phyloP scores from a whole-genome alignment of 345 rosid genomes.

The Pistacia atlantica region DNA sequence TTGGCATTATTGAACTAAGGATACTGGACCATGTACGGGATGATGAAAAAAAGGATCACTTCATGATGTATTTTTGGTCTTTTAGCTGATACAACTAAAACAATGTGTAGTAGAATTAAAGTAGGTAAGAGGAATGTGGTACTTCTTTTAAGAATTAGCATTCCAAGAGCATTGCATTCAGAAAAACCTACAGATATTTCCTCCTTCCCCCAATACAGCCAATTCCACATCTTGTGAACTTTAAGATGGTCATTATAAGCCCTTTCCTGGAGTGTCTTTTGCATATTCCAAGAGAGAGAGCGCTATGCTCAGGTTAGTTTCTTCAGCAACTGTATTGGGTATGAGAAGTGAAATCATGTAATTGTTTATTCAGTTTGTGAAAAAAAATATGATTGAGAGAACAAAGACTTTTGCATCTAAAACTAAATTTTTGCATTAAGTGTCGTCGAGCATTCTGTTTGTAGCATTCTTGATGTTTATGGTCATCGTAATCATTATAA shows the following conservation, averaged over 20 bases:
- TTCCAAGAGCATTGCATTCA: not conserved
- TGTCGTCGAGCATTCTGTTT: not conserved
- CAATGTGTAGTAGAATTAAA: not conserved
- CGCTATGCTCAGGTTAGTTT: no score
- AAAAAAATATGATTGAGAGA: no score
- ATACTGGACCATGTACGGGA: not conserved
- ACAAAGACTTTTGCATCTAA: not conserved
- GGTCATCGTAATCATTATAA: not conserved
- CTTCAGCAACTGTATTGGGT: no score
- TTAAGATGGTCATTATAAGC: not conserved
- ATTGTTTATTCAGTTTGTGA: not conserved
- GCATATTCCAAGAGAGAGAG: not conserved
- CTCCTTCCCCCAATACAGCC: not conserved
- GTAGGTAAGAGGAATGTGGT: not conserved
- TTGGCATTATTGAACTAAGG: not conserved
- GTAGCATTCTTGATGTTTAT: slow-evolving; percentile 1
- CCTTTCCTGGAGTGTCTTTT: not conserved
- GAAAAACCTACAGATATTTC: not conserved
- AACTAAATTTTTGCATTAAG: not conserved
- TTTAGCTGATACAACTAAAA: not conserved
- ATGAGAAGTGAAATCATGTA: not conserved
- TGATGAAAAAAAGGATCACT: not conserved
- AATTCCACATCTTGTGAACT: not conserved
- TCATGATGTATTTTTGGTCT: not conserved
- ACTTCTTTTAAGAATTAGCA: not conserved